Base-by-base conservation (phyloP, 2,329 filamentous ascomycete species). In the Fusarium drepaniforme region DNA sequence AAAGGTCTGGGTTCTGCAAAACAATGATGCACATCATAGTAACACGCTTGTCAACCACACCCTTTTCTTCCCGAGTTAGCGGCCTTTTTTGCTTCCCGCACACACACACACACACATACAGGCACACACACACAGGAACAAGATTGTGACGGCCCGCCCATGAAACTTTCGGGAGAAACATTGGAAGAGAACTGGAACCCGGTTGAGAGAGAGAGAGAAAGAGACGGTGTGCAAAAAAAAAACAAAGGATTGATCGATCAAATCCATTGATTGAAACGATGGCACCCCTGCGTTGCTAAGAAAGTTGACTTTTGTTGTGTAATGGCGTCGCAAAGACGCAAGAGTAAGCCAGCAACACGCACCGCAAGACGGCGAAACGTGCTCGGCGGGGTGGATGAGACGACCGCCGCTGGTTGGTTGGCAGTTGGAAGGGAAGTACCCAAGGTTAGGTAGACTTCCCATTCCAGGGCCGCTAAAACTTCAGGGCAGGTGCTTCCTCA, bases 301-400 rank as follows among this genome's bases (percentile, higher is more conserved):
- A 21, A 59, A 57, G n/a, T 57, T 57, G 40, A 65, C 61, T 73
- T 74, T 67, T 23, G 63, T 71, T 75, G 76, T 72, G 76, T 77
- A 77, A 78, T 72, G 59, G 66, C 62, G 59, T 66, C 37, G 62
- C 57, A 72, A 75, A 53, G 40, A 75, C 72, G 69, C 69, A 73
- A 76, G 64, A 71, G 62, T 61, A 62, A 59, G 23, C 58, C 62
- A 70, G 68, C 72, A 78, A 77, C 25, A 74, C 70, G 73, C 40
- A 73, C 67, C 62, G 58, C 74, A 18, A 67, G 44, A 59, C 37
- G 16, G 40, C 61, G 61, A 77, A 80, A 80, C 78, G 78, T 80
- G 77, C 78, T 74, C 64, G 42, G 66, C 61, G 66, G 71, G 74
- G 71, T 79, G 78, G 75, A 79, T 77, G 76, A 72, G 70, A 78